A percentile compares a stretch with the other conserved stretches of the same genome.
Evolutionary conservation across 345 rosid species (phyloP).

Genomic region (Corchorus olitorius): DNA sequence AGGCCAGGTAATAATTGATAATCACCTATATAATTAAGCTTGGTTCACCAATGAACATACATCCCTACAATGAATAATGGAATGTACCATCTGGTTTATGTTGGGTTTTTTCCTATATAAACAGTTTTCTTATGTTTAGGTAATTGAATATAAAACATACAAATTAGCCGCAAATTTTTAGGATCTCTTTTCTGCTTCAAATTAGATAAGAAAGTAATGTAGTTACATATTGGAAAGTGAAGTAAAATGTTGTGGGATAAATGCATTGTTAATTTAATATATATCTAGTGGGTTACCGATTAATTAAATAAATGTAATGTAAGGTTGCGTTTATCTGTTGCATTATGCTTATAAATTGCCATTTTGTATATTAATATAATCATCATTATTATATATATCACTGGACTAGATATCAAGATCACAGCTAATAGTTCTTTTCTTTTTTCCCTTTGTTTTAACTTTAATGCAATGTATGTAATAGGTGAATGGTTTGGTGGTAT

Average conservation of each 20-base stretch:
- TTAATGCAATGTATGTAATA: constrained; percentile 26
- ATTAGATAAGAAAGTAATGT: constrained; percentile 2
- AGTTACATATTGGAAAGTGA: not conserved
- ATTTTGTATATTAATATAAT: not conserved
- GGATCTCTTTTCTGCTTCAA: not conserved
- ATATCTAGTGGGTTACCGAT: not conserved
- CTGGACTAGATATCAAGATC: not conserved
- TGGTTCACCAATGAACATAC: not conserved
- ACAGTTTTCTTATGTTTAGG: not conserved
- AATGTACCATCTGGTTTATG: not conserved
- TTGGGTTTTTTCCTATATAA: not conserved
- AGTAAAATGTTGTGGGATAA: not conserved
- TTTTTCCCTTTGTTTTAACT: not conserved
- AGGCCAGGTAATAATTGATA: constrained; percentile 55
- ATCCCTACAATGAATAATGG: not conserved
- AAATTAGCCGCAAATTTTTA: no score
- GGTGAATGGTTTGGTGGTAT: constrained; percentile 82
- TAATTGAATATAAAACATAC: no score
- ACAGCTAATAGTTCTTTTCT: not conserved
- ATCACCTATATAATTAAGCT: not conserved
- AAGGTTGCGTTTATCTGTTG: not conserved
- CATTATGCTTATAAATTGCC: not conserved
- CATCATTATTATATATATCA: not conserved
- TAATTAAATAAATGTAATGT: not conserved
- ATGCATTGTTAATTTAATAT: not conserved